Conservation (phyloP, 2,329 filamentous ascomycete species). For the Pestalotiopsis sp. region DNA sequence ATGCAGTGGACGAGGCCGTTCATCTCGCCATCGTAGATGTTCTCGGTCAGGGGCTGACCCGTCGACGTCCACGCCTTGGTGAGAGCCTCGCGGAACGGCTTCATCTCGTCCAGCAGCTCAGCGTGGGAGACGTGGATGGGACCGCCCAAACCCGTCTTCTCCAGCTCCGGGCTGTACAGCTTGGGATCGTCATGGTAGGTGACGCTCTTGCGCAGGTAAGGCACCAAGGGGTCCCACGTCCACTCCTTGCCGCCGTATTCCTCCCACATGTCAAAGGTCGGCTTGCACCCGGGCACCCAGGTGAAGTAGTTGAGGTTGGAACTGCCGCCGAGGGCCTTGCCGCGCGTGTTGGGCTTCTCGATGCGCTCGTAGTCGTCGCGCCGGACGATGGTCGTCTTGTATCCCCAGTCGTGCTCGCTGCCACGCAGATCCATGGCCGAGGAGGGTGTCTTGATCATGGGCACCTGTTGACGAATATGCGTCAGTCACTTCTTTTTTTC, state of each 20-base stretch:
- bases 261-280: slow-evolving; percentile 69
- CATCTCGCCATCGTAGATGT: slow-evolving; percentile 61
- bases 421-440: slow-evolving; percentile 56
- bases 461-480: slow-evolving; percentile 36
- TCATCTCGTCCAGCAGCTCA: slow-evolving; percentile 57
- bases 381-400: slow-evolving; percentile 64
- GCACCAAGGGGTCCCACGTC: slow-evolving; percentile 55
- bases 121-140: slow-evolving; percentile 28
- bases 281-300: slow-evolving; percentile 61
- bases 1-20: slow-evolving; percentile 55
- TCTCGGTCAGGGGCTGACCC: slow-evolving; percentile 52
- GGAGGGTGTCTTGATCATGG: slow-evolving; percentile 56
- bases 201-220: slow-evolving; percentile 58
- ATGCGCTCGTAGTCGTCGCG: slow-evolving; percentile 61
- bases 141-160: slow-evolving; percentile 36
- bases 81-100: slow-evolving; percentile 52
- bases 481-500: neutral
- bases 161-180: slow-evolving; percentile 46
- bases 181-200: slow-evolving; percentile 59
- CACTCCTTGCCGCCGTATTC: slow-evolving; percentile 72
- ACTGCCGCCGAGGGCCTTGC: slow-evolving; percentile 62
- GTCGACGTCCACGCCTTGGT: slow-evolving; percentile 56
- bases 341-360: slow-evolving; percentile 66
- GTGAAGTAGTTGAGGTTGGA: slow-evolving; percentile 66
- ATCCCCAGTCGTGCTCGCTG: slow-evolving; percentile 61